phyloP scores from a whole-genome alignment of 2,329 filamentous ascomycete genomes.

The Xylariaceae sp. region DNA sequence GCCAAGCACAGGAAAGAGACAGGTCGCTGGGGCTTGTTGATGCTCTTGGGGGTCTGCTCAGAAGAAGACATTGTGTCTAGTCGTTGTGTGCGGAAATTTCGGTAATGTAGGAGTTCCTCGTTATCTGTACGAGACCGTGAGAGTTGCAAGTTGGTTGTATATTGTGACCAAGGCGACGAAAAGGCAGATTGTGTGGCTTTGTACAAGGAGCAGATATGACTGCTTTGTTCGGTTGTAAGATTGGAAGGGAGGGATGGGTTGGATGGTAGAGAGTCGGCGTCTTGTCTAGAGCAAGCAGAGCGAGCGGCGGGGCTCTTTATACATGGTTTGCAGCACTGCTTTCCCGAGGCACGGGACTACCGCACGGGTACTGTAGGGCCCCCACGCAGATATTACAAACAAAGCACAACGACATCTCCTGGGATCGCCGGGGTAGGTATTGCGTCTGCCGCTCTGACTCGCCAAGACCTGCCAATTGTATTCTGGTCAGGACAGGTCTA shows the following conservation, averaged over 20 bases:
- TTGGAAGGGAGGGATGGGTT: slow-evolving; percentile 5
- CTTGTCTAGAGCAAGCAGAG: slow-evolving; percentile 3
- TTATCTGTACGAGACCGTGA: slow-evolving; percentile 15
- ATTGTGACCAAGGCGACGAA: background rate
- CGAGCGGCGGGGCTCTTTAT: slow-evolving; percentile 20
- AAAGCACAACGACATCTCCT: background rate
- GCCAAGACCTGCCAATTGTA: slow-evolving; percentile 30
- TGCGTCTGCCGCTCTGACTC: slow-evolving; percentile 17
- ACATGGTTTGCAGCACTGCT: slow-evolving; percentile 8
- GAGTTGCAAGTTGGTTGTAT: too few species aligned
- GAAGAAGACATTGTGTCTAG: slow-evolving; percentile 29
- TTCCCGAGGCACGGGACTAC: slow-evolving; percentile 13
- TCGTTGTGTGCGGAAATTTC: slow-evolving; percentile 9
- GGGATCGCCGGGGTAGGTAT: slow-evolving; percentile 1
- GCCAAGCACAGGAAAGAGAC: slow-evolving; percentile 53
- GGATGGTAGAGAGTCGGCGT: slow-evolving; percentile 1
- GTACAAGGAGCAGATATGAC: slow-evolving; percentile 1
- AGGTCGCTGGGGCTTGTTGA: slow-evolving; percentile 31
- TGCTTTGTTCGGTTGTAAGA: slow-evolving; percentile 10
- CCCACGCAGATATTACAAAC: slow-evolving; percentile 20
- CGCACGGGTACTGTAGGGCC: background rate
- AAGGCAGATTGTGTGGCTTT: slow-evolving; percentile 2
- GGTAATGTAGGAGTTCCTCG: background rate
- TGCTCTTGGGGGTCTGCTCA: slow-evolving; percentile 21
- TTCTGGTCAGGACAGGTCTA: too few species aligned